phyloP scores from a whole-genome alignment of 139 green algal species.

The Pycnococcus provasolii region DNA sequence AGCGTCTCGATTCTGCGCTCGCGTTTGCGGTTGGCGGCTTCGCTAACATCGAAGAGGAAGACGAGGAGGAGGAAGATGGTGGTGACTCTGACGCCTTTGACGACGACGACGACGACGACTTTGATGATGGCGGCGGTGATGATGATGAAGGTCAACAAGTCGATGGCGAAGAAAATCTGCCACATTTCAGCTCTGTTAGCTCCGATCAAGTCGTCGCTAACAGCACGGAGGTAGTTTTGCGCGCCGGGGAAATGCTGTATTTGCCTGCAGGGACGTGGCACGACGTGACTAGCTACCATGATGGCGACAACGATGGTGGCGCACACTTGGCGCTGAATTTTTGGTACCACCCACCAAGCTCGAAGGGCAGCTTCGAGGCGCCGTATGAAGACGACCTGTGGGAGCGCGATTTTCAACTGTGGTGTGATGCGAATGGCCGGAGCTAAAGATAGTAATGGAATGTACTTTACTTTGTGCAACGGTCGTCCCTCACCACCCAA shows the following conservation, averaged over 20 bases:
- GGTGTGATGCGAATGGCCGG: background rate
- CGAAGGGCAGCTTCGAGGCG: background rate
- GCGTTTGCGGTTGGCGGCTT: background rate
- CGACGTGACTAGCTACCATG: background rate
- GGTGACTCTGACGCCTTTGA: background rate
- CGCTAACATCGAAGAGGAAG: background rate
- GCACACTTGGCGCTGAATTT: conserved; percentile 18
- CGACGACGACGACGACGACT: conserved; percentile 9
- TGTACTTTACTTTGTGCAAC: too few relatives aligned
- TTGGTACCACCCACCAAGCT: conserved; percentile 12
- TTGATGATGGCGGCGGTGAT: background rate
- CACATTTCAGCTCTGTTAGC: conserved; percentile 1
- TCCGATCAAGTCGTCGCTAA: background rate
- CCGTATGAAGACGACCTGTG: background rate
- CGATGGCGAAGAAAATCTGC: background rate
- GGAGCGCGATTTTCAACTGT: background rate
- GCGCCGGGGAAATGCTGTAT: conserved; percentile 19
- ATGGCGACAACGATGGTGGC: background rate
- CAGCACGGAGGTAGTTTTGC: conserved; percentile 3
- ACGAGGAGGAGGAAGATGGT: conserved; percentile 9
- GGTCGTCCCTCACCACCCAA: too few relatives aligned
- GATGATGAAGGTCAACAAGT: background rate
- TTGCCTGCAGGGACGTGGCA: conserved; percentile 14
- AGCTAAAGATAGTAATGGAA: too few relatives aligned
- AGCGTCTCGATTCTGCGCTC: background rate